These are phyloP conservation scores for Pugionium dolabratum DNA, from an alignment of 345 rosid genomes.

Conservation along the genomic window DNA sequence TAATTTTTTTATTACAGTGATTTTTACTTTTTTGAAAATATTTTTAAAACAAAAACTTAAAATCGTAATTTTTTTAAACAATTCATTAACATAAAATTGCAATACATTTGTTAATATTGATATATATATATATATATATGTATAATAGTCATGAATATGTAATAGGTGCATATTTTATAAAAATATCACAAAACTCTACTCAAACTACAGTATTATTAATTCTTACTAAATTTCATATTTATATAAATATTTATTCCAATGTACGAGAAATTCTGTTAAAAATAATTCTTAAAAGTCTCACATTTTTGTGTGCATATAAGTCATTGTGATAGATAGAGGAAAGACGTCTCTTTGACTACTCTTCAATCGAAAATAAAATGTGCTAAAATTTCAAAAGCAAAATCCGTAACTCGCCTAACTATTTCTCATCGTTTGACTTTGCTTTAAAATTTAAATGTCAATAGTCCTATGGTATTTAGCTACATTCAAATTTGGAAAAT, in stretches of 20 bases:
- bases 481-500: conserved; percentile 8
- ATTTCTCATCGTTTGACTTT: conserved; percentile 39
- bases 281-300: conserved; percentile 15
- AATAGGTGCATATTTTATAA: no score
- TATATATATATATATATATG: not conserved
- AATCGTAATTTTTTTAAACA: no score
- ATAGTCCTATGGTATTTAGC: conserved; percentile 24
- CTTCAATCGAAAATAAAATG: conserved; percentile 22
- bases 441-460: conserved; percentile 23
- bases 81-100: no score
- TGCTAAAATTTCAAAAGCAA: conserved; percentile 32
- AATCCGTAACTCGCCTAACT: conserved; percentile 42
- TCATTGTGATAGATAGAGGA: conserved; percentile 31
- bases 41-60: no score
- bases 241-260: not conserved
- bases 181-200: not conserved
- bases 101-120: not conserved
- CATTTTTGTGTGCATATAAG: conserved; percentile 23
- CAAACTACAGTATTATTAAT: no score
- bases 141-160: no score
- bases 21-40: no score
- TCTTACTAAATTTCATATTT: not conserved
- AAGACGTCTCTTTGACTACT: conserved; percentile 43
- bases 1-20: no score
- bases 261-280: conserved; percentile 7